Base-by-base conservation (phyloP, 495 filamentous ascomycete genomes). In the Evansstolkia leycettana region DNA sequence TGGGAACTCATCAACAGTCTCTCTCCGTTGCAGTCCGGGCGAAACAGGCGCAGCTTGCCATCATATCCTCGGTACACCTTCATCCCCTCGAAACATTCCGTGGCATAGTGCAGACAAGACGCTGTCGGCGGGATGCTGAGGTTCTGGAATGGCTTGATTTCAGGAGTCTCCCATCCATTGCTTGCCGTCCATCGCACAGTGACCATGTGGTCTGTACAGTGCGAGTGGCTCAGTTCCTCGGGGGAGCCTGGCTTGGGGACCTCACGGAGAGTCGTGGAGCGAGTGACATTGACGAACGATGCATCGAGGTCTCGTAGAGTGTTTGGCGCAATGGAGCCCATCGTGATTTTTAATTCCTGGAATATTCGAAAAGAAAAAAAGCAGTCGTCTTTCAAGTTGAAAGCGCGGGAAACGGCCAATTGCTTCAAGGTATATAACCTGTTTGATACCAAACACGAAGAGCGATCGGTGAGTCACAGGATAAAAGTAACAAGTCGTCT, bases 191-290 rank as follows among this genome's bases (percentile, higher is more conserved):
- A 94, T 20, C 59, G 55, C 31, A 65, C 78, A 25, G 78, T 83
- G 39, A 92, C 71, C 88, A 92, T 92, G 67, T 94, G 84, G 53
- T 94, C 87, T 31, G 84, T 89, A 65, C 78, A 84, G 52, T 81
- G 60, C 34, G 75, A 64, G 37, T 63, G 56, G 42, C 60, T 57
- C 47, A 57, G 33, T 36, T 67, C 58, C 46, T 72, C 67, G 0
- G 62, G 57, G 7, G 67, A 72, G 28, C 65, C 72, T 24, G 70
- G 70, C 20, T 66, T 52, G 33, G 84, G 87, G 27, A 92, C 80
- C 29, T 74, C 45, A 40, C 78, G 78, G 0, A 79, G 76, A 14
- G 65, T 64, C 36, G 69, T 73, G 35, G 81, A 82, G 40, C 70
- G 66, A 41, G 72, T 80, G 58, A 79, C 70, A 37, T 60, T 77